These are phyloP conservation scores for Ustilago hordei DNA, from an alignment of 1,284 basidiomycete species.

Conservation along the genomic window DNA sequence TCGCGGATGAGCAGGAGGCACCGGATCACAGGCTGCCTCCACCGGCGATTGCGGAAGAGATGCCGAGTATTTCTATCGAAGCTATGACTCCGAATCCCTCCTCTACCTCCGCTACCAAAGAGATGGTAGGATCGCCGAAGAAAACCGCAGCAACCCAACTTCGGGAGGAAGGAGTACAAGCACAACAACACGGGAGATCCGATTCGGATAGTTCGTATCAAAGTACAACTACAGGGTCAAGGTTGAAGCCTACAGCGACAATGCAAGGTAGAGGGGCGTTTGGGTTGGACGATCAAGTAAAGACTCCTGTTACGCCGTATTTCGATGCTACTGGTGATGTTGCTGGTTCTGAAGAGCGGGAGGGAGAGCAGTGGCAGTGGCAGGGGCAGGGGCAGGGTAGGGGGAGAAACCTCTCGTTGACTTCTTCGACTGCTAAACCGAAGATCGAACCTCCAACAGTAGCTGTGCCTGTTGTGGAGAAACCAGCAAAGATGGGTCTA, in stretches of 20 bases:
- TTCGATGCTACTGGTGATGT: conserved; percentile 53
- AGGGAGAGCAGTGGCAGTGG: not conserved
- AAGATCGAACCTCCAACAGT: not conserved
- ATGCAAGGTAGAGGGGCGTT: conserved; percentile 5
- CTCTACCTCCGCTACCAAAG: not conserved
- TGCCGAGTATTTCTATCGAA: conserved; percentile 31
- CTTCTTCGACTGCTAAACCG: conserved; percentile 1
- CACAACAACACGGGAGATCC: conserved; percentile 36
- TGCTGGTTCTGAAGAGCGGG: conserved; percentile 1
- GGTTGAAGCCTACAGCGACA: conserved; percentile 15
- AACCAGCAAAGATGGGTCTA: conserved; percentile 37
- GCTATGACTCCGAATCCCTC: not conserved
- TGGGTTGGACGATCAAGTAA: conserved; percentile 48
- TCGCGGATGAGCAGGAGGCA: conserved; percentile 47
- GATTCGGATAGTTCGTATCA: conserved; percentile 54
- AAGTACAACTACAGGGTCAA: conserved; percentile 17
- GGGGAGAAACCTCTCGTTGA: conserved; percentile 13
- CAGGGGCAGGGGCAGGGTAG: not conserved
- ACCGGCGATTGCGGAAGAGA: conserved; percentile 29
- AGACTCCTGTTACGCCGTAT: conserved; percentile 55
- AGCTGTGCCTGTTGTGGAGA: conserved; percentile 8
- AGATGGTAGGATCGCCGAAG: not conserved
- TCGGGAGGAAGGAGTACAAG: conserved; percentile 5
- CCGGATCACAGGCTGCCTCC: conserved; percentile 23
- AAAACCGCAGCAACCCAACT: conserved; percentile 11